Evolutionary conservation across 345 rosid species (phyloP), one percentile per base, ranked within the genome.

Genomic region (Cardiospermum halicacabum): DNA sequence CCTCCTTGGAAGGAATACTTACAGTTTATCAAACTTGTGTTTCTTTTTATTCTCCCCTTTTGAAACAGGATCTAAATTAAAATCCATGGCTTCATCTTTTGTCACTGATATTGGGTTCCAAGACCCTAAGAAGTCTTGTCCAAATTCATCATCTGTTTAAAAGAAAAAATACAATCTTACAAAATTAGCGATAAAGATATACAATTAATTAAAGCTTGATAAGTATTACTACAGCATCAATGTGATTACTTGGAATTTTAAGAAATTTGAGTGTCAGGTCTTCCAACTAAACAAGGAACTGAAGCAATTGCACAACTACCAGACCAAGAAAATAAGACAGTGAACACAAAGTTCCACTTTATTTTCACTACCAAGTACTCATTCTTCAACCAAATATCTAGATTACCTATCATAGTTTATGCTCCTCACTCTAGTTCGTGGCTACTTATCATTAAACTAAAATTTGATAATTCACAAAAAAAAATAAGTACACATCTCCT

Each of bases 11-110:
- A 31, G 28, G 45, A 34, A 64, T 26, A 84, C 97, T 87, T 83
- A 94, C 99, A 94, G 58, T 63, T 84, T 87, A 11, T 67, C 96
- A 71, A 88, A 85, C 71, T 75, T 78, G 72, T 85, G 81, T 67
- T 76, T 60, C 73, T 89, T 89, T 69, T 84, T n/a, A n/a, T n/a
- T 81, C 71, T 78, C 80, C 51, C 87, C 85, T 62, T 56, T 86
- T 45, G 85, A 68, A 66, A 75, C 58, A 24, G 80, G 40, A 42
- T 72, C 86, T 74, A 85, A 84, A 82, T 60, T 73, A 71, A 91
- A 89, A 76, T 94, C 90, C 83, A 89, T 74, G 28, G 79, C 67
- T 32, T 86, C 92, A 72, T 86, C 86, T 53, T 74, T 83, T 43
- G 79, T 66, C 56, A 72, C 70, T 12, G 96, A 73, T 78, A 78